phyloP scores from a whole-genome alignment of 345 rosid species.

The Eucalyptus leucophloia region DNA sequence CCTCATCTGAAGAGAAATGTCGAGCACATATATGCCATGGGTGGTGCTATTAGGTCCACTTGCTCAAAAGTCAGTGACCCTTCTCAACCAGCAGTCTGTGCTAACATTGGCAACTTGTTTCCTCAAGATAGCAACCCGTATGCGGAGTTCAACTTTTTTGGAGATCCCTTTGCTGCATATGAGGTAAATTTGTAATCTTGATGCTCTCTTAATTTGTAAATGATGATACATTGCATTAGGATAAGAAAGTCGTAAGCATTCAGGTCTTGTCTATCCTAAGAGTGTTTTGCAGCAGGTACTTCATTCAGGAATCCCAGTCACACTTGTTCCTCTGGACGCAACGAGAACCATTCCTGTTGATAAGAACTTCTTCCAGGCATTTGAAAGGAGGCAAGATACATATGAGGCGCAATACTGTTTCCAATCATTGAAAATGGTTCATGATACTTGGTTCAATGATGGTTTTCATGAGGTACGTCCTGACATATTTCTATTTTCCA shows the following conservation, averaged over 20 bases:
- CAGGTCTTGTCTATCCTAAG: background rate
- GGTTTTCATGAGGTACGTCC: slow-evolving; percentile 41
- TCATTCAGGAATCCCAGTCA: slow-evolving; percentile 79
- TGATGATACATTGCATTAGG: background rate
- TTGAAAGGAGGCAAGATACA: slow-evolving; percentile 44
- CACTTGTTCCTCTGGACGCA: slow-evolving; percentile 80
- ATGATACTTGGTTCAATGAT: slow-evolving; percentile 55
- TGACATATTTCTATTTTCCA: background rate
- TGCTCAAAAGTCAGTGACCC: slow-evolving; percentile 66
- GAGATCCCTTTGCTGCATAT: slow-evolving; percentile 83
- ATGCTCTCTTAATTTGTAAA: background rate
- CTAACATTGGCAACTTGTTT: slow-evolving; percentile 58
- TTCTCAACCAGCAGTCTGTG: slow-evolving; percentile 37
- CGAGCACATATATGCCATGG: slow-evolving; percentile 73
- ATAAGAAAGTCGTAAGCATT: background rate
- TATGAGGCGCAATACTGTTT: slow-evolving; percentile 76
- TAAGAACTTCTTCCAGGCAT: slow-evolving; percentile 42
- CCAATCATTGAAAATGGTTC: slow-evolving; percentile 58
- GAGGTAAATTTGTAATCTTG: slow-evolving; percentile 21
- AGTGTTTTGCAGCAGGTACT: slow-evolving; percentile 33
- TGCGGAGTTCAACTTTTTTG: slow-evolving; percentile 80
- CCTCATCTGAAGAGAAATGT: slow-evolving; percentile 67
- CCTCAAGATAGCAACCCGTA: slow-evolving; percentile 72
- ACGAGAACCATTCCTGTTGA: slow-evolving; percentile 67
- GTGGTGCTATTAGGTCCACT: slow-evolving; percentile 63